phyloP scores from a whole-genome alignment of 257 asterid species.

The Scutellaria baicalensis region DNA sequence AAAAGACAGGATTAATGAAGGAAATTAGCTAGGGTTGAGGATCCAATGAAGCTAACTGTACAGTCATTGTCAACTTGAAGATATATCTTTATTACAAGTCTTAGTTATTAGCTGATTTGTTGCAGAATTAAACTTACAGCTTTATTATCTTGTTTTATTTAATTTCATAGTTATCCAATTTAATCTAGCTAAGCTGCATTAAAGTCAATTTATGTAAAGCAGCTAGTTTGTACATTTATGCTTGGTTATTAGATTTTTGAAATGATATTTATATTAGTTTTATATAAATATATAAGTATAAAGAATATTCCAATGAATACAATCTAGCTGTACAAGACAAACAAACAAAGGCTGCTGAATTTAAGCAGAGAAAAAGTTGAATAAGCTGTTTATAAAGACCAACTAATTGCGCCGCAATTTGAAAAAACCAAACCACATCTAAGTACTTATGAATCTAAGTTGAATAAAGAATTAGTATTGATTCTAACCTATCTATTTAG shows the following conservation, averaged over 20 bases:
- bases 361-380: background rate
- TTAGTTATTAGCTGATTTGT: background rate
- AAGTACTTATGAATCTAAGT: background rate
- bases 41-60: conserved; percentile 11
- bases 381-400: background rate
- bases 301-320: background rate
- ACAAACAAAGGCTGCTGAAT: background rate
- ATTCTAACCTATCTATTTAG: background rate
- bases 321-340: background rate
- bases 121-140: background rate
- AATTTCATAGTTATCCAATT: background rate
- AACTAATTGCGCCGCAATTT: conserved; percentile 28
- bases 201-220: background rate
- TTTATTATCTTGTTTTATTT: background rate
- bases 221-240: conserved; percentile 14
- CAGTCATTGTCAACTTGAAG: conserved; percentile 8
- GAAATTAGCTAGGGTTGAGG: background rate
- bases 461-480: background rate
- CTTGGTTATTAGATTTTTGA: conserved; percentile 1
- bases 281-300: too few species aligned
- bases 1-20: background rate
- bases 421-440: background rate
- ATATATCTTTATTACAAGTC: conserved; percentile 11
- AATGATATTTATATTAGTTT: background rate
- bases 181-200: background rate